Base-by-base conservation (phyloP, 2,329 filamentous ascomycete genomes). In the Chrysoporthe cubensis region DNA sequence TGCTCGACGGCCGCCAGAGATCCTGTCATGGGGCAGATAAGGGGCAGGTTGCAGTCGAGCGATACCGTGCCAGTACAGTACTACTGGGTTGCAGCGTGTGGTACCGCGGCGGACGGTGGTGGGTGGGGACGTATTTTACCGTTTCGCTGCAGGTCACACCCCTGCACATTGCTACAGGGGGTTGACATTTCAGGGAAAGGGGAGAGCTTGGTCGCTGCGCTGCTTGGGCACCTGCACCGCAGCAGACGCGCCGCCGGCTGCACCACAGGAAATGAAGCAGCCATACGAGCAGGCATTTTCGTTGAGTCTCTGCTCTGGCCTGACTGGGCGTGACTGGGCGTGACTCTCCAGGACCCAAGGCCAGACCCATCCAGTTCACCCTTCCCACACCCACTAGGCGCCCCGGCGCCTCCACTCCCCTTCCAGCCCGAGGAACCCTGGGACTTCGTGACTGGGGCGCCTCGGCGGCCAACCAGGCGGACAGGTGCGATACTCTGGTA, bases 101-200 rank as follows among this genome's bases (percentile, higher is more conserved):
- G 2, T 6, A 26, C 21, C 7, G 32, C 32, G 21, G 9, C 37
- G 5, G 37, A 40, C 37, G 37, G 37, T 34, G 56, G 60, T 69
- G 61, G 48, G 57, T 58, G 50, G 62, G 52, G 57, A 21, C 34
- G 11, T 26, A 61, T 62, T 44, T 21, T 40, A 69, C 68, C 65
- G 68, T 69, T 68, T 67, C 43, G 62, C 62, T 63, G 44, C 66
- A 57, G 59, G 64, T 44, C 67, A 54, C 40, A 67, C 62, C 68
- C 67, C 66, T 67, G 62, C 42, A 61, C 59, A 34, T 11, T 48
- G 34, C 46, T 42, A 40, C 50, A 50, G 34, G 50, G 32, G 32
- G 3, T 52, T 63, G n/a, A 32, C 16, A 54, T 40, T 57, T 57
- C 60, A 67, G 65, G 67, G 66, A 68, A 66, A 64, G 58, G 58